phyloP scores from a whole-genome alignment of 306 rosid genomes.

The Prunus armeniaca region DNA sequence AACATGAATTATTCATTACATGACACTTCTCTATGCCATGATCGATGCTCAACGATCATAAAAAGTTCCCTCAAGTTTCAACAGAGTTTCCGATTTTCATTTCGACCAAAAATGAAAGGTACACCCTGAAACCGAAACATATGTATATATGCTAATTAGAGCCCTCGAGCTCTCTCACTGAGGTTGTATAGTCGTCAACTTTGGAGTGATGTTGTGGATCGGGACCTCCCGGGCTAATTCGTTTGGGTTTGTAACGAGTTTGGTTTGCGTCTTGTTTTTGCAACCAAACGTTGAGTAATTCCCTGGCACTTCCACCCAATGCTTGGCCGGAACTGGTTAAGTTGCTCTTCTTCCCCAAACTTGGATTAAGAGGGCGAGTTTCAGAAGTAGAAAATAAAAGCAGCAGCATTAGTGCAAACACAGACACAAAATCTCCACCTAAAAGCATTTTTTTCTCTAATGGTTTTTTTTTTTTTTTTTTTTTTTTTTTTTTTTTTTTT shows the following conservation, averaged over 20 bases:
- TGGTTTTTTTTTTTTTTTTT: too few species aligned
- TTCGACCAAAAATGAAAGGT: too few species aligned
- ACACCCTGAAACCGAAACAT: neutral
- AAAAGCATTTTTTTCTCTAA: neutral
- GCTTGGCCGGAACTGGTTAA: neutral
- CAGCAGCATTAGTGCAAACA: conserved; percentile 17
- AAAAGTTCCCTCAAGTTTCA: neutral
- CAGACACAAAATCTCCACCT: neutral
- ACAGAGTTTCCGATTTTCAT: neutral
- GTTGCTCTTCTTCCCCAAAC: neutral
- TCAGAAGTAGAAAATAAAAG: conserved; percentile 7
- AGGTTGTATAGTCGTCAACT: neutral
- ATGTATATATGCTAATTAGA: neutral
- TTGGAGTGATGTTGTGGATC: conserved; percentile 25
- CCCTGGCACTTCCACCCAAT: conserved; percentile 4
- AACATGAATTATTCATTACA: neutral
- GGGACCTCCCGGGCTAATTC: conserved; percentile 31
- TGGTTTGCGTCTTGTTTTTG: neutral
- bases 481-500: too few species aligned
- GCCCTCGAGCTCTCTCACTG: neutral
- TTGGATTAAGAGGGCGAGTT: conserved; percentile 20
- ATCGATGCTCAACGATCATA: neutral
- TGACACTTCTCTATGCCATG: neutral
- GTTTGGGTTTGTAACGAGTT: neutral
- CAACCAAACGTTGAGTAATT: conserved; percentile 5